Conservation (phyloP, 805 yeast genomes). For the Cyberlindnera xylosilytica region DNA sequence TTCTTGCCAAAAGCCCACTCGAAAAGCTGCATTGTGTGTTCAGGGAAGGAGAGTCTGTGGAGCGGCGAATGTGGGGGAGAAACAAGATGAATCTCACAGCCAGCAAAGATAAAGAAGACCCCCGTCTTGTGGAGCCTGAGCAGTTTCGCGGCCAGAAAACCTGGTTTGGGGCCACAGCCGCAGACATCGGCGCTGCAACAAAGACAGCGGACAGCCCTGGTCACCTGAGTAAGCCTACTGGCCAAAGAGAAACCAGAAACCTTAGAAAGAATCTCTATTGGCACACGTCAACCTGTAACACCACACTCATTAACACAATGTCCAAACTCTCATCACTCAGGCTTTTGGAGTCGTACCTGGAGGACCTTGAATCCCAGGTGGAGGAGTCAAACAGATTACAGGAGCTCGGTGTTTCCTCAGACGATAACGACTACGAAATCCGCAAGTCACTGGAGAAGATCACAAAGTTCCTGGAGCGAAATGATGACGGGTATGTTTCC, state of each 20-base stretch:
- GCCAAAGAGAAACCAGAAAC: no score
- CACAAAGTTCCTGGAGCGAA: slow-evolving; percentile 23
- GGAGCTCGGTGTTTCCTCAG: slow-evolving; percentile 14
- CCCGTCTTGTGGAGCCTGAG: background rate
- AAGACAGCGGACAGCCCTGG: no score
- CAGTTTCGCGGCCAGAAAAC: background rate
- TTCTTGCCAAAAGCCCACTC: slow-evolving; percentile 97
- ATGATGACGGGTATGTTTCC: slow-evolving; percentile 25
- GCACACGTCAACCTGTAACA: background rate
- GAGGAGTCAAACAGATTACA: slow-evolving; percentile 24
- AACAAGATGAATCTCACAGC: no score
- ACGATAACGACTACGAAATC: slow-evolving; percentile 24
- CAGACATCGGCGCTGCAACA: no score
- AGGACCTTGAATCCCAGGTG: slow-evolving; percentile 22
- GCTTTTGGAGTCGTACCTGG: slow-evolving; percentile 27
- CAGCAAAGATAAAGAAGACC: no score
- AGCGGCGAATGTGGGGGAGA: background rate
- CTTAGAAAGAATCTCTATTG: no score
- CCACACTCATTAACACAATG: slow-evolving; percentile 6
- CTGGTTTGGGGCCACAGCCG: background rate
- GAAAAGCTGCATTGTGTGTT: slow-evolving; percentile 53
- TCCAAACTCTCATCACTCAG: slow-evolving; percentile 22
- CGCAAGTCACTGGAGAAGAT: slow-evolving; percentile 23
- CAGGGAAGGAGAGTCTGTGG: background rate
- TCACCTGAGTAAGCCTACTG: no score